Evolutionary conservation across 495 filamentous ascomycete species (phyloP), one percentile per base, ranked within the genome.

Genomic region (Massariosphaeria phaeospora): DNA sequence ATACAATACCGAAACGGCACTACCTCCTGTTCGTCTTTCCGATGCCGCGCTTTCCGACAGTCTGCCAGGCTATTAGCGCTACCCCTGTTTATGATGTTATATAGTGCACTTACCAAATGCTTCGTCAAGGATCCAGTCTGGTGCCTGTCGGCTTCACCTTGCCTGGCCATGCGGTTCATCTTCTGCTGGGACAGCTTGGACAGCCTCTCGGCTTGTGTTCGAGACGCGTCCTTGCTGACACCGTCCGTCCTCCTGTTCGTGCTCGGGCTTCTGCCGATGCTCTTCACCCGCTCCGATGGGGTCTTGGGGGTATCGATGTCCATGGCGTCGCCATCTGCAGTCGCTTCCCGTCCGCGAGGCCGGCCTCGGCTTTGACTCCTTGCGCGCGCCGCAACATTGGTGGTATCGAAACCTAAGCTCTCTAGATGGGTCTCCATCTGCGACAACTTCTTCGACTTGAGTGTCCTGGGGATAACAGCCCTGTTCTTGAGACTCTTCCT

Each of bases 111-210:
- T 79, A 96, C 89, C 80, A 98, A 78, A 75, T 96, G 91, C 75
- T 95, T 98, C 45, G 86, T 82, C 67, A 95, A 72, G 36, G 84
- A 76, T 8, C 84, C 84, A 48, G 84, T 83, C 44, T 84, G 84
- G 73, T 97, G 94, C 67, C 93, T 79, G 81, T 98, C 93, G 31
- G 89, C 90, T 76, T 98, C 93, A 73, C 93, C 93, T 76, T 87
- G 83, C 67, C 91, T 82, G 36, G 93, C 93, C 86, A 94, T 91
- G 55, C 91, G 78, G 75, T 98, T 97, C 90, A 94, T 96, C 83
- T 89, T 88, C 79, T 90, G 89, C 83, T 98, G 93, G 59, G 84
- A 78, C 65, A 98, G 70, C 78, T 96, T 97, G 61, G 78, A 76
- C 67, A 89, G 70, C 62, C 83, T 83, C 69, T 96, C 94, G 15